A percentile compares a stretch with the other conserved stretches of the same genome.
Evolutionary conservation across 148 eudicot genomes (phyloP).

Genomic region (Nepenthes gracilis): DNA sequence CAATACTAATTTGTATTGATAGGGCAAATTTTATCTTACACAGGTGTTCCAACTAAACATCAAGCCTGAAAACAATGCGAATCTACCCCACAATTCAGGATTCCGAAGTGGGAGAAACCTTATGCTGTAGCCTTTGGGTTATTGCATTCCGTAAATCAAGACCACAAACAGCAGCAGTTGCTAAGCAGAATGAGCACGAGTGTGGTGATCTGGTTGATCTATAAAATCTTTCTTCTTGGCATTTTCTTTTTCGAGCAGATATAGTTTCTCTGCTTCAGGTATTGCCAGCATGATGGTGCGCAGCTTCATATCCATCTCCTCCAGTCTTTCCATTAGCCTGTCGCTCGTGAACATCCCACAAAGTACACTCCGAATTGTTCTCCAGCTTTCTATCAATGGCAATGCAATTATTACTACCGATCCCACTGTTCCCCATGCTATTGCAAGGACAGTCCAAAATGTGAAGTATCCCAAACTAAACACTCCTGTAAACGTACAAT

Average conservation of each 20-base stretch:
- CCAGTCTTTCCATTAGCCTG: conserved; percentile 49
- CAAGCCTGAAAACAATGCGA: too few relatives aligned
- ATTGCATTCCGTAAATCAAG: too few relatives aligned
- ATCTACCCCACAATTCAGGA: too few relatives aligned
- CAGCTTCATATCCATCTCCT: conserved; percentile 53
- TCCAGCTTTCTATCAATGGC: conserved; percentile 86
- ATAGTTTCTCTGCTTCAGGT: conserved; percentile 67
- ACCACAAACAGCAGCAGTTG: too few relatives aligned
- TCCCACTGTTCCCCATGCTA: conserved; percentile 91
- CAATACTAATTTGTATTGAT: too few relatives aligned
- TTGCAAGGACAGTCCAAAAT: conserved; percentile 77
- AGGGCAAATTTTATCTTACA: too few relatives aligned
- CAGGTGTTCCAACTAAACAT: too few relatives aligned
- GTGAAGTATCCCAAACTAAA: conserved; percentile 76
- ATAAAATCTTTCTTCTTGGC: conserved; percentile 36
- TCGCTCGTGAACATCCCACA: conserved; percentile 76
- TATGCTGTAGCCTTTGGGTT: too few relatives aligned
- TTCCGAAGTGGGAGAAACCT: too few relatives aligned
- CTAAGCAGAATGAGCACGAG: conserved; percentile 1
- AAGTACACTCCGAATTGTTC: conserved; percentile 45
- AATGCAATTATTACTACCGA: conserved; percentile 68
- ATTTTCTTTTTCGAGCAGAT: conserved; percentile 61
- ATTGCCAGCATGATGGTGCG: conserved; percentile 40
- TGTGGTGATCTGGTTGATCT: conserved; percentile 8
- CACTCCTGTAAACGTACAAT: conserved; percentile 32